phyloP scores from a whole-genome alignment of 305 asterid genomes.

The Plantago rigida region DNA sequence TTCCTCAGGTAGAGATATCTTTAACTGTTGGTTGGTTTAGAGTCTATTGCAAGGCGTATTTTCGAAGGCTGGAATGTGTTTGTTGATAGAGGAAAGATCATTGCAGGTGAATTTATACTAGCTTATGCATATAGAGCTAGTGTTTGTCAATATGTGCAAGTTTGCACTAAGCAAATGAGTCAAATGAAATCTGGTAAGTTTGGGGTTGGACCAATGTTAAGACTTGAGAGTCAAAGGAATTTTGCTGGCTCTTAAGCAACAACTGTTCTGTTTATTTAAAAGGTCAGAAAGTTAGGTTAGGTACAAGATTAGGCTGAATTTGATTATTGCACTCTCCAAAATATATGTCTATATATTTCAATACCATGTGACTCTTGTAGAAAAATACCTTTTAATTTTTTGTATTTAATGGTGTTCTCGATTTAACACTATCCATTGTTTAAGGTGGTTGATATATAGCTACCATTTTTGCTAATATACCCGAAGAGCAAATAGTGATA shows the following conservation, averaged over 20 bases:
- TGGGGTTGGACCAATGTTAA: conserved; percentile 1
- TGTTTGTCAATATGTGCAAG: conserved; percentile 18
- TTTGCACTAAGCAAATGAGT: conserved; percentile 33
- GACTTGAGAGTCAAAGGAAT: not conserved
- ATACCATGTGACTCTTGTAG: not conserved
- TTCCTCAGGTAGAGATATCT: conserved; percentile 16
- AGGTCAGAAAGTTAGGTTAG: no score
- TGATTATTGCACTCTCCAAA: no score
- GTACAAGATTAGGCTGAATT: no score
- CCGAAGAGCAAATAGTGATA: conserved; percentile 22
- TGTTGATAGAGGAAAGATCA: conserved; percentile 14
- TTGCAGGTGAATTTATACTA: conserved; percentile 31
- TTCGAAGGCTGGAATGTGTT: conserved; percentile 17
- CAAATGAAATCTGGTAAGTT: conserved; percentile 31
- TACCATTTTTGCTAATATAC: not conserved
- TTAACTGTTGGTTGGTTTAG: conserved; percentile 7
- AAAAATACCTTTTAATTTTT: no score
- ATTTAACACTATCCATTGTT: not conserved
- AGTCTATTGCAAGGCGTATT: not conserved
- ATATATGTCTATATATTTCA: no score
- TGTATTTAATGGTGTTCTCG: no score
- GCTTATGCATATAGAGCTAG: not conserved
- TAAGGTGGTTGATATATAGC: not conserved
- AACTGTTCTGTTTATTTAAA: not conserved
- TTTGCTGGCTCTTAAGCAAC: not conserved